Evolutionary conservation across 306 rosid genomes (phyloP).

Genomic region (Prunus mira): DNA sequence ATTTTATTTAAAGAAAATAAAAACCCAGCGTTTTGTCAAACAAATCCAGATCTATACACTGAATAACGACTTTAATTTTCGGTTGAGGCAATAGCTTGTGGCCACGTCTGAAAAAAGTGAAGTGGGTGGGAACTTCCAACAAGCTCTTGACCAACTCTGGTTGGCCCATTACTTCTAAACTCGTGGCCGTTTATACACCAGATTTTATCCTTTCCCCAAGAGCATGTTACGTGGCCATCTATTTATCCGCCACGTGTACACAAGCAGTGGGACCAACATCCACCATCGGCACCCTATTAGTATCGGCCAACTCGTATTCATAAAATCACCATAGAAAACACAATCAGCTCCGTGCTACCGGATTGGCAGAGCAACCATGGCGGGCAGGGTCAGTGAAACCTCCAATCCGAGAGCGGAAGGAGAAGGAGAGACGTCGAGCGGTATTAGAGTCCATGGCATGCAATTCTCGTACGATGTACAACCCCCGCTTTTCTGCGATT

Average conservation of each 20-base stretch:
- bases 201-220: background rate
- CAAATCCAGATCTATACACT: too few species aligned
- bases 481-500: constrained; percentile 67
- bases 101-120: background rate
- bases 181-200: constrained; percentile 20
- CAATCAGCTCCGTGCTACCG: background rate
- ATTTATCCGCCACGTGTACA: background rate
- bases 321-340: background rate
- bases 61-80: background rate
- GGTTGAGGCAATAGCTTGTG: background rate
- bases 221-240: constrained; percentile 10
- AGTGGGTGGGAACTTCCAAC: background rate
- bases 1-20: background rate
- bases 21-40: too few species aligned
- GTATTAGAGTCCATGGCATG: constrained; percentile 67
- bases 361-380: constrained; percentile 41
- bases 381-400: constrained; percentile 18
- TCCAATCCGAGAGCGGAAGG: background rate
- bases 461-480: constrained; percentile 67
- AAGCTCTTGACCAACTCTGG: background rate
- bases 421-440: constrained; percentile 16
- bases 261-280: background rate
- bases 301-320: background rate
- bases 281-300: background rate
- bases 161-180: background rate